Evolutionary conservation across 2,329 filamentous ascomycete genomes (phyloP).

Genomic region (Fusarium sulawesiense): DNA sequence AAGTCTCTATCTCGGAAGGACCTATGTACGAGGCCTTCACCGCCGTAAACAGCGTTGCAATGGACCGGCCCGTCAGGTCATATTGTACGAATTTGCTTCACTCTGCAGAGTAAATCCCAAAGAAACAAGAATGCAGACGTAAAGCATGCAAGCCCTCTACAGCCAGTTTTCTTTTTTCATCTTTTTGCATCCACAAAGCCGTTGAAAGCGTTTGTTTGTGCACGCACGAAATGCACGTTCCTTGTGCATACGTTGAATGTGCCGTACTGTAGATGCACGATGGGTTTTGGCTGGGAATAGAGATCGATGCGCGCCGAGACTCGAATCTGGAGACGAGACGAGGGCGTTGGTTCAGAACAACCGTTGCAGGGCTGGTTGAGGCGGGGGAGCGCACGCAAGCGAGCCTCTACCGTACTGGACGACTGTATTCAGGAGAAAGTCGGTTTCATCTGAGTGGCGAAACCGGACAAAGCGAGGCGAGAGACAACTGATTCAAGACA

Average conservation of each 20-base stretch:
- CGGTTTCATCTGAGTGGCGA: slow-evolving; percentile 42
- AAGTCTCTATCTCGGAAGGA: slow-evolving; percentile 2
- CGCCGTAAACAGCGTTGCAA: slow-evolving; percentile 24
- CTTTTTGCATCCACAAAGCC: slow-evolving; percentile 33
- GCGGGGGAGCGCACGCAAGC: slow-evolving; percentile 12
- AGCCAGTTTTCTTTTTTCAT: neutral
- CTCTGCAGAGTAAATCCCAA: neutral
- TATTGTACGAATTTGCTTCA: neutral
- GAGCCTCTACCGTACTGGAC: slow-evolving; percentile 4
- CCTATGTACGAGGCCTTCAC: slow-evolving; percentile 31
- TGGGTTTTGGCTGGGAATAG: slow-evolving; percentile 28
- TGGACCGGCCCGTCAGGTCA: slow-evolving; percentile 5
- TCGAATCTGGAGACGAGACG: slow-evolving; percentile 6
- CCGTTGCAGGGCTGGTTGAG: slow-evolving; percentile 32
- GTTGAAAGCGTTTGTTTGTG: slow-evolving; percentile 20
- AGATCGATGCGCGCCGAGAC: slow-evolving; percentile 23
- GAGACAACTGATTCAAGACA: slow-evolving; percentile 23
- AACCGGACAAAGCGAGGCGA: slow-evolving; percentile 19
- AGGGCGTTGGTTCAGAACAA: slow-evolving; percentile 14
- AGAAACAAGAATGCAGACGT: slow-evolving; percentile 20
- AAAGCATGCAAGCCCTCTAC: slow-evolving; percentile 28
- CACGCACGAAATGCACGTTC: slow-evolving; percentile 28
- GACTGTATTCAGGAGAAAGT: slow-evolving; percentile 6
- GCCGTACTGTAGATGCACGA: slow-evolving; percentile 38
- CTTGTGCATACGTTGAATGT: slow-evolving; percentile 14